These are phyloP conservation scores for Candida chauliodis DNA, from an alignment of 805 yeast species.

Conservation along the genomic window DNA sequence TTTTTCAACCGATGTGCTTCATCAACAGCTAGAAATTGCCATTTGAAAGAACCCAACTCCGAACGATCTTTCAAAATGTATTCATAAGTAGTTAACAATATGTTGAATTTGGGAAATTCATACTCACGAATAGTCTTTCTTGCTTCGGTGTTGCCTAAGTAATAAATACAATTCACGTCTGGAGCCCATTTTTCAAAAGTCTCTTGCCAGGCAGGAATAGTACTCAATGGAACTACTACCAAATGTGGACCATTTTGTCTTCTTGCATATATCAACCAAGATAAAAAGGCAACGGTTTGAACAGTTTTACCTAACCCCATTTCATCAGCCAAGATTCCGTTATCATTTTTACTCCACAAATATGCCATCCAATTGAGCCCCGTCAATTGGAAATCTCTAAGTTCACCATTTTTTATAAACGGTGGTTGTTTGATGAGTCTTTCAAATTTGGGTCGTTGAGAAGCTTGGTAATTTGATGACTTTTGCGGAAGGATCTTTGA, in stretches of 20 bases:
- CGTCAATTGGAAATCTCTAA: constrained; percentile 95
- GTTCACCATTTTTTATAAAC: constrained; percentile 84
- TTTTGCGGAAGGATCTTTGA: constrained; percentile 82
- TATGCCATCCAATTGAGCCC: constrained; percentile 99
- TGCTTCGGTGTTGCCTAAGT: constrained; percentile 87
- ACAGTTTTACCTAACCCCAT: constrained; percentile 97
- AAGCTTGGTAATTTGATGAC: constrained; percentile 69
- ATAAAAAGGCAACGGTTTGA: constrained; percentile 89
- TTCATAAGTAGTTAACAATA: constrained; percentile 93
- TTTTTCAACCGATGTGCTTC: constrained; percentile 97
- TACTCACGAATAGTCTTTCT: constrained; percentile 77
- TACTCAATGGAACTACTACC: constrained; percentile 93
- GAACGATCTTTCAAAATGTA: constrained; percentile 85
- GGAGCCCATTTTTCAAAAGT: constrained; percentile 98
- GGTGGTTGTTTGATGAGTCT: constrained; percentile 83
- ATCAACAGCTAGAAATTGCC: constrained; percentile 98
- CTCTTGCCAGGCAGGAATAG: constrained; percentile 99
- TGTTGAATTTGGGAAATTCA: constrained; percentile 89
- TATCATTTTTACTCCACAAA: constrained; percentile 95
- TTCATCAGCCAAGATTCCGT: constrained; percentile 95
- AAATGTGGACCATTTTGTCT: constrained; percentile 97
- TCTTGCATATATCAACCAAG: constrained; percentile 93
- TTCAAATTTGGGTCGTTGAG: constrained; percentile 81
- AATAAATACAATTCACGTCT: constrained; percentile 87
- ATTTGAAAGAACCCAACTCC: constrained; percentile 76